Evolutionary conservation across 148 eudicot species (phyloP).

Genomic region (Rhododendron williamsianum): DNA sequence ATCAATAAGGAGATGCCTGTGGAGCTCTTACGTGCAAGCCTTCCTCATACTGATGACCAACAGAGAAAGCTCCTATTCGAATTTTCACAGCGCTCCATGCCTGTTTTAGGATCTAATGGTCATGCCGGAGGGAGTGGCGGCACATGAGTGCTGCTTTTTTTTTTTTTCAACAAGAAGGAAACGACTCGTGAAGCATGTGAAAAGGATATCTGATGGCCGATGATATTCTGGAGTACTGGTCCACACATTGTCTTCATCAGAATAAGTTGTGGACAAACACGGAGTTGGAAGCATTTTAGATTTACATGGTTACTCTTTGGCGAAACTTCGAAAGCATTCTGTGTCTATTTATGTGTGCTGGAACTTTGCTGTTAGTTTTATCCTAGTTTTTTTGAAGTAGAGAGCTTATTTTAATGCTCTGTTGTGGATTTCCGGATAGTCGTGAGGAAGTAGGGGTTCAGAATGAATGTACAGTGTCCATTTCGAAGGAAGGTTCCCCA

Average conservation of each 20-base stretch:
- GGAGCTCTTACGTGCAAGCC: conserved; percentile 84
- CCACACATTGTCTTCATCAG: not conserved
- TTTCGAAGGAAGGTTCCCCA: not conserved
- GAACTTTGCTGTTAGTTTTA: not conserved
- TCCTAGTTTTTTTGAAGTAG: not conserved
- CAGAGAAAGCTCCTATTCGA: conserved; percentile 64
- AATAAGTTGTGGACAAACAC: not conserved
- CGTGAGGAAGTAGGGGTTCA: conserved; percentile 16
- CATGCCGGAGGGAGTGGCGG: conserved; percentile 23
- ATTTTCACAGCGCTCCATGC: conserved; percentile 69
- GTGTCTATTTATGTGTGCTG: not conserved
- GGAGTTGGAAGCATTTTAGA: conserved; percentile 3
- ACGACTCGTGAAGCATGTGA: not conserved
- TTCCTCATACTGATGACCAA: conserved; percentile 80
- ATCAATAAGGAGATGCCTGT: conserved; percentile 80
- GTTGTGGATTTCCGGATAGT: conserved; percentile 15
- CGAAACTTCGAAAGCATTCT: conserved; percentile 1
- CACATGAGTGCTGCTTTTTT: conserved; percentile 2
- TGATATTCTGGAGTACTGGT: not conserved
- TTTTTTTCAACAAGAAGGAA: conserved; percentile 6
- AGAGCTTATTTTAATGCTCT: conserved; percentile 36
- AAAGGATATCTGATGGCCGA: not conserved
- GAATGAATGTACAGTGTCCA: conserved; percentile 19
- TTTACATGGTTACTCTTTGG: conserved; percentile 4
- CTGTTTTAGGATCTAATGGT: conserved; percentile 22